Evolutionary conservation across 2,329 filamentous ascomycete species (phyloP).

Genomic region (Coccinonectria pachysandricola): DNA sequence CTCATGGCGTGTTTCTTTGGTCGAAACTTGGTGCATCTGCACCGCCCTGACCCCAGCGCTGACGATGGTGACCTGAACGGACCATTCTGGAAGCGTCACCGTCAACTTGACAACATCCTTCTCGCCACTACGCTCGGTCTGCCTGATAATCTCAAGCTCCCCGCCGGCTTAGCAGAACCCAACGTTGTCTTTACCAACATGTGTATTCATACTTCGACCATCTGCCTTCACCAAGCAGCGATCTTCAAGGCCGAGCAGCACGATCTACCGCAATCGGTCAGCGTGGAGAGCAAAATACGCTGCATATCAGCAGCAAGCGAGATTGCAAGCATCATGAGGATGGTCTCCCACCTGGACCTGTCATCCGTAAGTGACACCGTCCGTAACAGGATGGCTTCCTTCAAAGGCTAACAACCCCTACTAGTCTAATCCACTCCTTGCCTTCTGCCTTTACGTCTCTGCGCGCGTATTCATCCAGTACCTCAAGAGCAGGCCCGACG

Average conservation of each 20-base stretch:
- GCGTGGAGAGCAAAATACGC: slow-evolving; percentile 81
- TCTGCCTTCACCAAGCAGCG: slow-evolving; percentile 94
- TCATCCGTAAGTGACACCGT: slow-evolving; percentile 51
- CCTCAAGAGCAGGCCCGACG: slow-evolving; percentile 84
- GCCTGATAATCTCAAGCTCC: slow-evolving; percentile 71
- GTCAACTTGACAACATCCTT: slow-evolving; percentile 79
- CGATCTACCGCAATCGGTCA: slow-evolving; percentile 62
- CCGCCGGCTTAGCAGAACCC: slow-evolving; percentile 61
- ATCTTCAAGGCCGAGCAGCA: slow-evolving; percentile 97
- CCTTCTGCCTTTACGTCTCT: slow-evolving; percentile 93
- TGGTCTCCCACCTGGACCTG: slow-evolving; percentile 84
- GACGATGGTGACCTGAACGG: slow-evolving; percentile 81
- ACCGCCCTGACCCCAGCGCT: slow-evolving; percentile 74
- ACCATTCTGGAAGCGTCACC: slow-evolving; percentile 90
- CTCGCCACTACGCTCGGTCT: slow-evolving; percentile 77
- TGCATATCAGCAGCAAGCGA: slow-evolving; percentile 91
- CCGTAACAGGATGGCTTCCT: no score
- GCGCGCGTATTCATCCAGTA: slow-evolving; percentile 93
- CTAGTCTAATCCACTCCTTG: slow-evolving; percentile 91
- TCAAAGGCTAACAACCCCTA: slow-evolving; percentile 14
- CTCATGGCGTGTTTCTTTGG: slow-evolving; percentile 86
- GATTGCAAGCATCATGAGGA: slow-evolving; percentile 89
- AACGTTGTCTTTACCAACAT: slow-evolving; percentile 94
- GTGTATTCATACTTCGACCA: slow-evolving; percentile 92
- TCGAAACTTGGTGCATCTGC: slow-evolving; percentile 80